Percentiles rank a stretch among this genome's conserved stretches.
Evolutionary conservation across 164 flowering plant genomes (phyloP).

Genomic region (Nelumbo lutea): DNA sequence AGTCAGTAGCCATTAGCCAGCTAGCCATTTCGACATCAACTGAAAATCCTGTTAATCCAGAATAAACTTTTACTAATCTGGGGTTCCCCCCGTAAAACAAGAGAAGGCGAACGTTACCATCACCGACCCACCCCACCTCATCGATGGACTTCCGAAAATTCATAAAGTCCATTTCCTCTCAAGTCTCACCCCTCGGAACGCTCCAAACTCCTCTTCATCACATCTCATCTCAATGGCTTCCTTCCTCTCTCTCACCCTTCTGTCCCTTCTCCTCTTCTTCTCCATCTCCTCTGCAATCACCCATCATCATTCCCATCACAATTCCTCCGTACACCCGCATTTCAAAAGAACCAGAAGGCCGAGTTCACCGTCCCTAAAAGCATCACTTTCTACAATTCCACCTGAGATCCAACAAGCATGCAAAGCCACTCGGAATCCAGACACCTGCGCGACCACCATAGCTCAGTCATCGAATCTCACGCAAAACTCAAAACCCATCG

Average conservation of each 20-base stretch:
- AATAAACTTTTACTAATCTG: too few relatives aligned
- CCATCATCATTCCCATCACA: conserved; percentile 8
- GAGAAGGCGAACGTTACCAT: too few relatives aligned
- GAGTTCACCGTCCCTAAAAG: not conserved
- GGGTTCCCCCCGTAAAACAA: too few relatives aligned
- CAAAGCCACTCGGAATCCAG: conserved; percentile 56
- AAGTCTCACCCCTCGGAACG: not conserved
- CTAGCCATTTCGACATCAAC: too few relatives aligned
- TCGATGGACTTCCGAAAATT: conserved; percentile 2
- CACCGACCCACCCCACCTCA: not conserved
- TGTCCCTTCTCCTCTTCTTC: conserved; percentile 27
- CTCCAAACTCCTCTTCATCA: conserved; percentile 9
- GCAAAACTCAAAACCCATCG: conserved; percentile 33
- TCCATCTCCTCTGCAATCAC: conserved; percentile 27
- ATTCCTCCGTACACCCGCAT: not conserved
- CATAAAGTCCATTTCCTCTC: conserved; percentile 6
- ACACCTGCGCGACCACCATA: conserved; percentile 41
- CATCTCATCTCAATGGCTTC: conserved; percentile 28
- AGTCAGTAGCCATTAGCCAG: too few relatives aligned
- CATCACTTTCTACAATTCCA: conserved; percentile 3
- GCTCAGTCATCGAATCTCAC: conserved; percentile 8
- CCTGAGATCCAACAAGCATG: conserved; percentile 47
- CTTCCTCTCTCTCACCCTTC: conserved; percentile 23
- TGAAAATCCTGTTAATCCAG: too few relatives aligned
- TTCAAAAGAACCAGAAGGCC: too few relatives aligned